phyloP scores from a whole-genome alignment of 2,329 filamentous ascomycete species.

The Xylariaceae sp. region DNA sequence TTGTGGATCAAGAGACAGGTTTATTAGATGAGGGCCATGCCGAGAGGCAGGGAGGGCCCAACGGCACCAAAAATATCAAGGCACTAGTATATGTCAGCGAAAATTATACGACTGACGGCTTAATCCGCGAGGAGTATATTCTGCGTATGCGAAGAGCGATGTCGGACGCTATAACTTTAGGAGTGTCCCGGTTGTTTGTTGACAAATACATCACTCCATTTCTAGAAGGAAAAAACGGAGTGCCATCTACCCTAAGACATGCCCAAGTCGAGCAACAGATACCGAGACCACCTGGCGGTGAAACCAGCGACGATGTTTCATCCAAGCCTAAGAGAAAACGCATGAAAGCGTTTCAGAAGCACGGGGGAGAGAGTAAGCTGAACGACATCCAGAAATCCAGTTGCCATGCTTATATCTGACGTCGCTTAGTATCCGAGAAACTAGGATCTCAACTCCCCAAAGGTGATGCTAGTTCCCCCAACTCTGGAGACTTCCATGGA shows the following conservation, averaged over 20 bases:
- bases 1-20: background rate
- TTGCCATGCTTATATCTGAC: background rate
- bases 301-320: background rate
- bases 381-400: background rate
- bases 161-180: background rate
- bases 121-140: conserved; percentile 9
- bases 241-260: background rate
- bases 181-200: conserved; percentile 5
- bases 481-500: conserved; percentile 1
- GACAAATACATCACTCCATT: conserved; percentile 4
- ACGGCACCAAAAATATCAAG: background rate
- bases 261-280: background rate
- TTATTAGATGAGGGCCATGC: background rate
- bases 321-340: background rate
- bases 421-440: background rate
- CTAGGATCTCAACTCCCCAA: background rate
- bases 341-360: background rate
- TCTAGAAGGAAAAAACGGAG: conserved; percentile 1
- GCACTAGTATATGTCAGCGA: conserved; percentile 7
- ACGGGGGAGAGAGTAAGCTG: background rate
- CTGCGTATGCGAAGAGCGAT: background rate
- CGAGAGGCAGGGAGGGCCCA: background rate
- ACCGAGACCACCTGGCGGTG: background rate
- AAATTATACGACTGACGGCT: background rate
- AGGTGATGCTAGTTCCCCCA: background rate